Conservation (phyloP, 2,329 filamentous ascomycete genomes). For the Diaporthe aspalathi region DNA sequence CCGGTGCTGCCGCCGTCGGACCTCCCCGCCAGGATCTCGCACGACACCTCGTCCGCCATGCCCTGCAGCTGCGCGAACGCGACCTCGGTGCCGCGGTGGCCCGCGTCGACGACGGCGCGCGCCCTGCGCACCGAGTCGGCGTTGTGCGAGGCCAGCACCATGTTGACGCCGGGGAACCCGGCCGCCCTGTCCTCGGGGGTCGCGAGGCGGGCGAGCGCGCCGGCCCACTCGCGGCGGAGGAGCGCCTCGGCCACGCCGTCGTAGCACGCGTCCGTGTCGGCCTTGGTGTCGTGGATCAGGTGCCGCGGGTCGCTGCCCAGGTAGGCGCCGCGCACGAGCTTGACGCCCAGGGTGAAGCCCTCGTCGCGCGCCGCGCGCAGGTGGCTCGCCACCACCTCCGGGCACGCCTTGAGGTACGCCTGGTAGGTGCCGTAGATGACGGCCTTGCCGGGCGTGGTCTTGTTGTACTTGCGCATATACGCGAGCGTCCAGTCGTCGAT, state of each 20-base stretch:
- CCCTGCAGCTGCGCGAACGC: conserved; percentile 87
- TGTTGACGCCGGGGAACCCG: conserved; percentile 65
- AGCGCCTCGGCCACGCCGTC: conserved; percentile 77
- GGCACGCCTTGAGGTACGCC: conserved; percentile 76
- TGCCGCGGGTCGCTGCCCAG: conserved; percentile 76
- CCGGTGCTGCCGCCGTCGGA: background rate
- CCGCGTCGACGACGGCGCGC: conserved; percentile 61
- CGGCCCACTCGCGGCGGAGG: conserved; percentile 71
- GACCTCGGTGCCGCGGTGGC: conserved; percentile 55
- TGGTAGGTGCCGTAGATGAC: conserved; percentile 86
- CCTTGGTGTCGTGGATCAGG: conserved; percentile 78
- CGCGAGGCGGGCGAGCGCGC: conserved; percentile 58
- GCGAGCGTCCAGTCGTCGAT: conserved; percentile 84
- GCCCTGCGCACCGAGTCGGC: conserved; percentile 73
- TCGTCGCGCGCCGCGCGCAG: conserved; percentile 68
- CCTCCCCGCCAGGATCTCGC: conserved; percentile 59
- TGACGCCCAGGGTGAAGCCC: conserved; percentile 76
- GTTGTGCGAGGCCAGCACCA: conserved; percentile 89
- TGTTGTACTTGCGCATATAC: conserved; percentile 84
- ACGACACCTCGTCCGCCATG: conserved; percentile 94
- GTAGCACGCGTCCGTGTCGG: conserved; percentile 77
- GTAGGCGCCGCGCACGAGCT: conserved; percentile 82
- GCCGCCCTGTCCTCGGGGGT: conserved; percentile 46
- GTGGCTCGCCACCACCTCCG: conserved; percentile 68
- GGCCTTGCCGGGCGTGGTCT: conserved; percentile 60